phyloP scores from a whole-genome alignment of 164 flowering plant genomes.

The Umbilicus rupestris region DNA sequence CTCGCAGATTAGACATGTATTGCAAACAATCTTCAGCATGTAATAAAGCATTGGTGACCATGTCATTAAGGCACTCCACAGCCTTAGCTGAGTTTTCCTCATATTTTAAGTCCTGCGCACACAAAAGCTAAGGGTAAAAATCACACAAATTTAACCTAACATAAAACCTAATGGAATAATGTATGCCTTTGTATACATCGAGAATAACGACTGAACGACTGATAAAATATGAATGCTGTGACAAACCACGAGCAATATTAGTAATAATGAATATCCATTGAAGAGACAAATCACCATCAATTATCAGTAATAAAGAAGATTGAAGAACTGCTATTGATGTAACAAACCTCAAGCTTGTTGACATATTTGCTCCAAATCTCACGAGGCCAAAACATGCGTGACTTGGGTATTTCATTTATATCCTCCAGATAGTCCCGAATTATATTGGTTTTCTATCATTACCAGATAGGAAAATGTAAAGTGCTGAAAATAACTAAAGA shows the following conservation, averaged over 20 bases:
- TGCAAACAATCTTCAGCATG: slow-evolving; percentile 74
- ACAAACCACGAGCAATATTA: neutral
- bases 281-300: neutral
- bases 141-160: neutral
- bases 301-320: neutral
- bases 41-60: slow-evolving; percentile 83
- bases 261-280: neutral
- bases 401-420: slow-evolving; percentile 91
- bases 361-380: slow-evolving; percentile 95
- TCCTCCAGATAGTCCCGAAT: slow-evolving; percentile 96
- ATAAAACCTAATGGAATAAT: neutral
- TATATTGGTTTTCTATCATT: slow-evolving; percentile 76
- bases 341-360: slow-evolving; percentile 73
- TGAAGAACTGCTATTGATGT: neutral
- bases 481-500: neutral
- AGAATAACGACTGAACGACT: neutral
- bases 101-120: slow-evolving; percentile 65
- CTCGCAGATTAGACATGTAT: slow-evolving; percentile 64
- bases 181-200: neutral
- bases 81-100: slow-evolving; percentile 80
- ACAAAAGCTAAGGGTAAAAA: neutral
- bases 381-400: slow-evolving; percentile 99
- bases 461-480: neutral
- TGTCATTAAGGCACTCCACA: slow-evolving; percentile 83
- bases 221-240: neutral